A percentile compares a stretch with the other conserved stretches of the same genome.
Conservation (phyloP, 1,139 yeast species). For the Lipomyces yarrowii region DNA sequence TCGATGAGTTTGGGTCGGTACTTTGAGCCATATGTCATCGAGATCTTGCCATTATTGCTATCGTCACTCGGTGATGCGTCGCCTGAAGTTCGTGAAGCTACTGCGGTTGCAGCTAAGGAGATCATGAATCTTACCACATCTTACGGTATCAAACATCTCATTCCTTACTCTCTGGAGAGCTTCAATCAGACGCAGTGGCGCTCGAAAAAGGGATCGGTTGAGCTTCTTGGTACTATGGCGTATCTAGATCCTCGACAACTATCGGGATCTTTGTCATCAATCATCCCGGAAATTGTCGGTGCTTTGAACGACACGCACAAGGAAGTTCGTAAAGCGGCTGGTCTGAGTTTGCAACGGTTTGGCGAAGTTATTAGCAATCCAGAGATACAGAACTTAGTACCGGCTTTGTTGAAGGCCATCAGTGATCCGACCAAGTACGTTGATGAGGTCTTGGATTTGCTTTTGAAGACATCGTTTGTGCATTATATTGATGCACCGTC, state of each 20-base stretch:
- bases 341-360: conserved; percentile 80
- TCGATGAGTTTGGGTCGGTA: conserved; percentile 72
- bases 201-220: conserved; percentile 95
- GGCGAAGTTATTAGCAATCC: conserved; percentile 98
- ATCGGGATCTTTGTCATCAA: conserved; percentile 82
- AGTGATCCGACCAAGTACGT: conserved; percentile 94
- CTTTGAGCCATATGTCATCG: conserved; percentile 94
- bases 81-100: conserved; percentile 86
- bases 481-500: conserved; percentile 99
- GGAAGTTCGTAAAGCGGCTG: conserved; percentile 95
- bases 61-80: conserved; percentile 81
- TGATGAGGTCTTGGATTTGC: conserved; percentile 81
- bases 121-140: conserved; percentile 93
- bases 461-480: conserved; percentile 88
- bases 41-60: conserved; percentile 78
- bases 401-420: conserved; percentile 86
- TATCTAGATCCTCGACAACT: conserved; percentile 93
- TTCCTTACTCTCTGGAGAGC: conserved; percentile 86
- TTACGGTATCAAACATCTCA: conserved; percentile 85
- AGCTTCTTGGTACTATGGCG: conserved; percentile 95
- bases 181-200: conserved; percentile 94
- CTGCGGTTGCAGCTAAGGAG: conserved; percentile 81
- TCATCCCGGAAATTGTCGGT: conserved; percentile 95
- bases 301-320: conserved; percentile 93
- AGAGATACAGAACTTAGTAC: conserved; percentile 89